Base-by-base conservation (phyloP, 768 basidiomycete genomes). In the Leucocoprinus birnbaumii region DNA sequence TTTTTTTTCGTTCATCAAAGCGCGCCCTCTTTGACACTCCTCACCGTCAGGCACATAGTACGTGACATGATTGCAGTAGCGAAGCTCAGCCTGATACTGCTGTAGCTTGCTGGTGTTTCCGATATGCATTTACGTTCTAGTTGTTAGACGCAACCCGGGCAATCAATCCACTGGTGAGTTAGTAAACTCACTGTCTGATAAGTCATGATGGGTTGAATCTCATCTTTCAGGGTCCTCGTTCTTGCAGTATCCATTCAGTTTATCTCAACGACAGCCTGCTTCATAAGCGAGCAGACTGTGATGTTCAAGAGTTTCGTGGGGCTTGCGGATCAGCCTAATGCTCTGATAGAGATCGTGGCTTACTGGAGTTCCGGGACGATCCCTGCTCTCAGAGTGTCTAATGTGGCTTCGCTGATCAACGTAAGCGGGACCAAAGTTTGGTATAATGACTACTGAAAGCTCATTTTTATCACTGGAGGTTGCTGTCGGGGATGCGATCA, bases 281-380 rank as follows among this genome's bases (percentile, higher is more conserved):
- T 50, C 9, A 13, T 40, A 9, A 27, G 14, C 10, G 19, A 38
- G 37, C 35, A 21, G 34, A 40, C 10, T 35, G 37, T 50, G 48
- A 25, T 50, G 37, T 50, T 50, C 37, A 37, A 40, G 48, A 50
- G 48, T 35, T 50, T 38, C 18, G 48, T 50, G 1, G 37, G 16
- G 14, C 35, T 50, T 16, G 48, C 48, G 1, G 48, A 40, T 38
- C 7, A 24, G 24, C 48, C 48, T 3, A 40, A 40, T 24, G 48
- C 48, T 6, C 48, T 49, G 10, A 19, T 49, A 2, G 18, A 40
- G 25, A 40, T 49, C 18, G 48, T 37, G 13, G 7, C 24, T 9
- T 49, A 49, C 35, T 49, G 48, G 48, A 21, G 14, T 3, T 1
- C 24, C 31, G 19, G 19, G 11, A 31, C 11, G 6, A 19, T 24